Base-by-base conservation (phyloP, 176 grass and related monocot species). In the Zoysia japonica region DNA sequence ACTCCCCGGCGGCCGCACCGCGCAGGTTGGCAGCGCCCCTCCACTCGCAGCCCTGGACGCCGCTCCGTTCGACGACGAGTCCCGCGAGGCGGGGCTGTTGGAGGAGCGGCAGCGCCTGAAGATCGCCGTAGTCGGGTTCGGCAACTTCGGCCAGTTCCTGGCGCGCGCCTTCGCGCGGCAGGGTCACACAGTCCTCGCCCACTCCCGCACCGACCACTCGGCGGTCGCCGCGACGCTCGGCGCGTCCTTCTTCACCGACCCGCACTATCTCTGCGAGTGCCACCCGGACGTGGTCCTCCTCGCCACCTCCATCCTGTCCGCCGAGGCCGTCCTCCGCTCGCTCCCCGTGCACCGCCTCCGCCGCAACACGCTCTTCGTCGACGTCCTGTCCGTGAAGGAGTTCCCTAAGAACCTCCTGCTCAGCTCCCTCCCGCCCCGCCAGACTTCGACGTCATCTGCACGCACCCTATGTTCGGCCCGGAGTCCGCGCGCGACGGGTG, bases 381-480 rank as follows among this genome's bases (percentile, higher is more conserved):
- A 97, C 79, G 94, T 97, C 11, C 90, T 97, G 16, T 97, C 94
- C 59, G 94, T 97, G 47, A 97, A 97, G 84, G 94, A 97, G 88
- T 97, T 93, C 70, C 91, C 94, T 69, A 91, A 75, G 86, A 93
- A 92, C 75, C 88, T 97, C 47, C 80, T 97, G 47, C 88, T 97
- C 70, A 78, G 75, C 68, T 62, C 75, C 20, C 86, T 97, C 7
- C 94, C 94, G 0, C 61, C 7, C 94, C 94, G 0, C 61, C 47
- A 1, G 84, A 91, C 59, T 93, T 93, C 68, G 94, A 97, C 20
- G 79, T 93, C 89, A 70, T 97, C 64, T 97, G 94, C 70, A 97
- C 94, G 11, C 94, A 97, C 80, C 94, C 94, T 28, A 97, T 97
- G 94, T 97, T 93, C 67, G 94, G 94, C 5, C 94, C 94, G 7